Percentiles rank a stretch among this genome's conserved stretches.
phyloP scores from a whole-genome alignment of 148 eudicot genomes.

The Camellia sinensis region DNA sequence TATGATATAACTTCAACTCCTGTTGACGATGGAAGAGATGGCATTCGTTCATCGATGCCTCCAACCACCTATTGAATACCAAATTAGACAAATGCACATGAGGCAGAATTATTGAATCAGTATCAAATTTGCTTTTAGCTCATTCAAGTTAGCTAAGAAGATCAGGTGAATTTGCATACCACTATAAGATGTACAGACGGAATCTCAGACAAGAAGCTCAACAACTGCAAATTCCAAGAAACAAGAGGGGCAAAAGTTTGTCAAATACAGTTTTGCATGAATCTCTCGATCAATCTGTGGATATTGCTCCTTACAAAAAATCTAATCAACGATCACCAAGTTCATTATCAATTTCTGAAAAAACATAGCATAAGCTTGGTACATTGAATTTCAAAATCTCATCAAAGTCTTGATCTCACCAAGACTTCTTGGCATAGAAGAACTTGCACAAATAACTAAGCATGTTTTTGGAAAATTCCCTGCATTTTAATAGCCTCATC shows the following conservation, averaged over 20 bases:
- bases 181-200: conserved; percentile 77
- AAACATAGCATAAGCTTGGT: neutral
- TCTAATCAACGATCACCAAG: neutral
- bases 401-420: neutral
- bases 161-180: conserved; percentile 45
- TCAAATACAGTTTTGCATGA: neutral
- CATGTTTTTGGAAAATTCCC: too few species aligned
- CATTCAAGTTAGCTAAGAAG: conserved; percentile 12
- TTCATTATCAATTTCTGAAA: neutral
- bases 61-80: conserved; percentile 62
- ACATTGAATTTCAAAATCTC: neutral
- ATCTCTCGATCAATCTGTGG: neutral
- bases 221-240: conserved; percentile 49
- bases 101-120: neutral
- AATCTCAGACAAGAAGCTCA: conserved; percentile 86
- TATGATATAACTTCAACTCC: conserved; percentile 71
- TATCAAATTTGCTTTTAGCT: neutral
- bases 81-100: neutral
- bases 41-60: conserved; percentile 72
- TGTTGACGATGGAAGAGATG: conserved; percentile 65
- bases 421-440: neutral
- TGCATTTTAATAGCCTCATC: neutral
- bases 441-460: neutral
- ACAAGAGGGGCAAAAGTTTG: neutral
- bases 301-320: neutral